Evolutionary conservation across 495 filamentous ascomycete genomes (phyloP), one percentile per base, ranked within the genome.

Genomic region (Penicillium cataractarum): DNA sequence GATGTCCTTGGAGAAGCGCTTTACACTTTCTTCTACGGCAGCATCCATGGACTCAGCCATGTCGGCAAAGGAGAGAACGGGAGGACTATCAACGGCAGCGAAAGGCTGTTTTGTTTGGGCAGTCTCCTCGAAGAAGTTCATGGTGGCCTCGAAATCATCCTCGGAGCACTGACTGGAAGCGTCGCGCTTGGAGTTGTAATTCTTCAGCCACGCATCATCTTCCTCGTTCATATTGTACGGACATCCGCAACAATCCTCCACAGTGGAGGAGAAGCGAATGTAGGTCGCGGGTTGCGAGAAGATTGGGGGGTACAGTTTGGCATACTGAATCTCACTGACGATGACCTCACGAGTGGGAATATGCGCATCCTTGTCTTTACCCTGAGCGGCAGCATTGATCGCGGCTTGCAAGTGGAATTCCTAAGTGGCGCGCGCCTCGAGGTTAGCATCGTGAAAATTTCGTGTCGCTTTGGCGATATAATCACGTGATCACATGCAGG

Each of bases 351-450:
- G 95, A 33, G 95, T 96, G 35, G 95, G 95, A 68, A 99, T 92
- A 65, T 90, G 87, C 49, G 88, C 83, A 64, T 87, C 83, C 60
- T 84, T 84, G 68, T 83, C 87, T 80, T 93, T 92, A 50, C 87
- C 90, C 56, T 88, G 87, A 48, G 90, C 89, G 58, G 86, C 82
- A 40, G 88, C 90, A 68, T 88, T 90, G 60, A 99, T 92, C 49
- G 92, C 92, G 54, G 89, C 91, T 83, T 99, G 95, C 63, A 99
- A 84, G 89, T 99, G 95, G 81, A 95, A 92, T 90, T 99, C 95
- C 96, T 99, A 80, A 70, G 61, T 52, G 64, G 63, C 57, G 60
- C 61, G 61, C 51, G 49, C 29, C 49, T 56, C 66, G 4, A 29
- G 27, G 66, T 67, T 40, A 69, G 66, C 49, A 39, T 55, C 55